Evolutionary conservation across 352 stramenopile genomes (phyloP), one percentile per base, ranked within the genome.

Genomic region (Phytophthora megakarya): DNA sequence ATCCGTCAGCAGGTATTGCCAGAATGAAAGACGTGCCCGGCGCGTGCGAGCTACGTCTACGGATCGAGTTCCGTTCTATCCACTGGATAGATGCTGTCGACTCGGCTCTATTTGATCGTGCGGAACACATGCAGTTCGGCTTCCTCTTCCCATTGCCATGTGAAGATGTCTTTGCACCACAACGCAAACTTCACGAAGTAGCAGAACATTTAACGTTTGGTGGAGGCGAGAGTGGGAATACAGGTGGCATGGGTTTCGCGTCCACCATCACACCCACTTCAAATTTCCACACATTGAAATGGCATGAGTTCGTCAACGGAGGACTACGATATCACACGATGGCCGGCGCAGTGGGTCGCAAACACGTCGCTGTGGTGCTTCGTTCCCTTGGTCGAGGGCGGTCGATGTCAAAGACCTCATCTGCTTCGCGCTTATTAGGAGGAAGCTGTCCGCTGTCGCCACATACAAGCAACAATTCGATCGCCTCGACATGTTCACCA

Each of bases 121-220:
- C 85, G 12, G 83, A 92, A 22, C 75, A 90, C 22, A 68, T 90
- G 23, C 75, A 92, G 39, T 80, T 92, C 19, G 78, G 84, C 0
- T 86, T 92, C 21, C 57, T 95, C 3, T 95, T 95, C 44, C 86
- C 84, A 1, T 61, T 95, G 15, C 86, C 86, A 16, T 91, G 79
- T 43, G 86, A 95, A 73, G 86, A 95, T 65, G 77, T 91, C 5
- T 88, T 95, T 23, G 75, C 86, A 0, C 73, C 86, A 13, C 84
- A 95, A 52, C 80, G 84, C 50, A 95, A 95, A 61, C 59, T 95
- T 22, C 75, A 89, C 43, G 77, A 92, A 64, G 76, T 94, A 10
- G 85, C 85, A 0, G 81, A 90, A 16, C 75, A 88, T 26, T 71
- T 94, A 23, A 90, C 82, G 35, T 89, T 85, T 75, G 73, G 80